Evolutionary conservation across 1,139 yeast genomes (phyloP).

Genomic region (Kodamaea sp.): DNA sequence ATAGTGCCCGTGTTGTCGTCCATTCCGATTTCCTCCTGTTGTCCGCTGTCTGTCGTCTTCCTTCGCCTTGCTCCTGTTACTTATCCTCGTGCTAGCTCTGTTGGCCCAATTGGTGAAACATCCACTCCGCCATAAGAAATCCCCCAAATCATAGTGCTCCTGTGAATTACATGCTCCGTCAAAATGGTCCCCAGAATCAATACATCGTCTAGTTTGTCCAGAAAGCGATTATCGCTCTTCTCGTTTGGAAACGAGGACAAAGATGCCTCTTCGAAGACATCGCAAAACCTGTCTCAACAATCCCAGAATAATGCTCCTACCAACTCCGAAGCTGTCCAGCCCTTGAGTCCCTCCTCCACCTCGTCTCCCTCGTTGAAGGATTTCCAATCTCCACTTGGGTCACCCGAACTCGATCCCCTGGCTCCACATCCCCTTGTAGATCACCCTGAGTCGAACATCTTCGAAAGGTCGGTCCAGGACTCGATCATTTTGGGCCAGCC

Average conservation of each 20-base stretch:
- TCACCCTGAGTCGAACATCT: slow-evolving; percentile 55
- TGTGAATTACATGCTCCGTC: not conserved
- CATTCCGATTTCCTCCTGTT: too few species aligned
- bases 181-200: slow-evolving; percentile 1
- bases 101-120: too few species aligned
- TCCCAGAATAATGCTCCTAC: not conserved
- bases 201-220: too few species aligned
- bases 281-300: not conserved
- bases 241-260: slow-evolving; percentile 10
- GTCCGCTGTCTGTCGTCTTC: too few species aligned
- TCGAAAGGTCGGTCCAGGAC: slow-evolving; percentile 67
- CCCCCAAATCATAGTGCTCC: too few species aligned
- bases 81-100: too few species aligned
- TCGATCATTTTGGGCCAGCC: slow-evolving; percentile 11
- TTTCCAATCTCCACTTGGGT: slow-evolving; percentile 7
- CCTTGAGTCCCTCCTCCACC: slow-evolving; percentile 6
- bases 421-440: slow-evolving; percentile 20
- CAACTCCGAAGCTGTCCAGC: slow-evolving; percentile 1
- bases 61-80: too few species aligned
- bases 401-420: slow-evolving; percentile 3
- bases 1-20: too few species aligned
- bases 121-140: too few species aligned
- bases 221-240: slow-evolving; percentile 14
- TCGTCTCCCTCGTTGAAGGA: slow-evolving; percentile 6
- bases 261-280: slow-evolving; percentile 2